These are phyloP conservation scores for Talaromyces borbonicus DNA, from an alignment of 495 filamentous ascomycete species.

Conservation along the genomic window DNA sequence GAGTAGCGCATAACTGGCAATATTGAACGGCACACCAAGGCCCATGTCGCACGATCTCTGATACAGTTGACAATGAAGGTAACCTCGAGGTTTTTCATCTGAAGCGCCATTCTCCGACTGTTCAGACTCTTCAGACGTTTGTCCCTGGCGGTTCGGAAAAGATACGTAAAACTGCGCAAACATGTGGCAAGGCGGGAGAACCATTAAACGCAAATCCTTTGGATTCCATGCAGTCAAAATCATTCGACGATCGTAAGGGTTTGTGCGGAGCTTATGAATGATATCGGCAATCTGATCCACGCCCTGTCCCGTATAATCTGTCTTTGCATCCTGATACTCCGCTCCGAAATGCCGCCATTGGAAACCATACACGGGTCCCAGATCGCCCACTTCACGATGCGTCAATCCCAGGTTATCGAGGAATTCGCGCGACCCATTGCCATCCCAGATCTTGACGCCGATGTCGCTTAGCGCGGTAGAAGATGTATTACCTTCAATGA, in stretches of 20 bases:
- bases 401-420: conserved; percentile 75
- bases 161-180: conserved; percentile 98
- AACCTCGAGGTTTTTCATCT: conserved; percentile 43
- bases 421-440: conserved; percentile 82
- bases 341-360: conserved; percentile 99
- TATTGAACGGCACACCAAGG: conserved; percentile 94
- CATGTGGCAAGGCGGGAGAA: conserved; percentile 95
- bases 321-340: conserved; percentile 63
- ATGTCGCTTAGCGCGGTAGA: conserved; percentile 59
- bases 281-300: conserved; percentile 87
- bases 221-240: conserved; percentile 93
- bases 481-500: conserved; percentile 75
- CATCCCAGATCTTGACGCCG: conserved; percentile 96
- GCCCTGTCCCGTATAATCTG: conserved; percentile 81
- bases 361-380: conserved; percentile 96
- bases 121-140: not conserved
- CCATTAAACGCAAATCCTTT: conserved; percentile 77
- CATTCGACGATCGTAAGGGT: conserved; percentile 80
- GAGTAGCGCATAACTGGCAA: conserved; percentile 83
- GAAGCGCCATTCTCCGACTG: conserved; percentile 21
- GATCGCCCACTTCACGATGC: conserved; percentile 73
- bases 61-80: conserved; percentile 77
- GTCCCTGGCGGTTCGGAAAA: conserved; percentile 43
- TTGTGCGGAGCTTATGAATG: conserved; percentile 66
- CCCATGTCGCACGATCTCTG: conserved; percentile 97